Conservation (phyloP, 345 rosid genomes). For the Eutrema heterophyllum region DNA sequence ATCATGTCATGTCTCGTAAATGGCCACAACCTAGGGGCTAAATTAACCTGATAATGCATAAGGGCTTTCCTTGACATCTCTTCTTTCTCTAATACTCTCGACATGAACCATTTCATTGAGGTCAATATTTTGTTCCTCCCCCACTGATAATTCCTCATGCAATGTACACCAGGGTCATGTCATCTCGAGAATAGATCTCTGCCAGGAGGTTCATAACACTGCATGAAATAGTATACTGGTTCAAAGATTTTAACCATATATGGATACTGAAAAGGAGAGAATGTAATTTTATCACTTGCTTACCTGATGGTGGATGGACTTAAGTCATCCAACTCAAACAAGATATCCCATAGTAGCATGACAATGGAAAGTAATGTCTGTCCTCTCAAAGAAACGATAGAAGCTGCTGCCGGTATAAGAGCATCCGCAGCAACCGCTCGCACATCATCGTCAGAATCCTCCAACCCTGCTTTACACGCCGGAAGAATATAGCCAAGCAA, state of each 20-base stretch:
- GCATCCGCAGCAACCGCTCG: constrained; percentile 99
- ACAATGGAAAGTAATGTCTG: constrained; percentile 76
- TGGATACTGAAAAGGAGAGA: not conserved
- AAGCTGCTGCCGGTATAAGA: constrained; percentile 83
- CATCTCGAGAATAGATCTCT: constrained; percentile 96
- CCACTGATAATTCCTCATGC: constrained; percentile 41
- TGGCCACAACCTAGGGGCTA: constrained; percentile 99
- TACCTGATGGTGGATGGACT: constrained; percentile 99
- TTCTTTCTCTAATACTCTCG: constrained; percentile 50
- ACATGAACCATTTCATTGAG: constrained; percentile 51
- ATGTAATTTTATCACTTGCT: constrained; percentile 11
- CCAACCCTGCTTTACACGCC: constrained; percentile 94
- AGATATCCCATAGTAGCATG: constrained; percentile 97
- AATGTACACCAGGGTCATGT: constrained; percentile 79
- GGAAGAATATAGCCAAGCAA: constrained; percentile 82
- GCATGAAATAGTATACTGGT: constrained; percentile 32
- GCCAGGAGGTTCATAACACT: constrained; percentile 99
- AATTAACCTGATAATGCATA: constrained; percentile 68
- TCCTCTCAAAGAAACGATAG: constrained; percentile 82
- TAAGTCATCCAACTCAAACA: constrained; percentile 94
- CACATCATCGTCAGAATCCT: constrained; percentile 98
- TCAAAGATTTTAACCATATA: constrained; percentile 5
- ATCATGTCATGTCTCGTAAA: constrained; percentile 93
- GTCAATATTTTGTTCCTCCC: constrained; percentile 64
- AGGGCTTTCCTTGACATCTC: constrained; percentile 64